Conservation (phyloP, 2,329 filamentous ascomycete genomes). For the Hypoxylon sp. region DNA sequence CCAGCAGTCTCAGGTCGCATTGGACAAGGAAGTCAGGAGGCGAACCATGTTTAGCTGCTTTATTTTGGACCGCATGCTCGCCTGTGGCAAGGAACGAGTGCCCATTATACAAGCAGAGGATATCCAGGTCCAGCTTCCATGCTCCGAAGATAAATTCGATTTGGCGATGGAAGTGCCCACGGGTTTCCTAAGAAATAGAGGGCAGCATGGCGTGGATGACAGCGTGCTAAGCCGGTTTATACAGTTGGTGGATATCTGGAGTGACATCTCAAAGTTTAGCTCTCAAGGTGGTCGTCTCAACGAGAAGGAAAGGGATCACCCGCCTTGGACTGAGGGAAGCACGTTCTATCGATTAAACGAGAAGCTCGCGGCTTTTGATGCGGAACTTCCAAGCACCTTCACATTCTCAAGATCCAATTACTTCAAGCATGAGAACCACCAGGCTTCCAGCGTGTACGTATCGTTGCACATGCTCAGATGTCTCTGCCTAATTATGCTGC, state of each 20-base stretch:
- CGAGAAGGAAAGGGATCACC: slow-evolving; percentile 54
- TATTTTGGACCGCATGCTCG: slow-evolving; percentile 77
- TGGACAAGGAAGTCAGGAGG: slow-evolving; percentile 72
- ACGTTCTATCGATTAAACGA: slow-evolving; percentile 66
- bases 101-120: slow-evolving; percentile 70
- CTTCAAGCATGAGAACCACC: slow-evolving; percentile 73
- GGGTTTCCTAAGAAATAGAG: slow-evolving; percentile 57
- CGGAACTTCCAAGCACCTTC: slow-evolving; percentile 66
- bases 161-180: slow-evolving; percentile 69
- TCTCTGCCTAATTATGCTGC: slow-evolving; percentile 75
- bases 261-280: slow-evolving; percentile 69
- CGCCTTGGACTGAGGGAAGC: slow-evolving; percentile 71
- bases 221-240: slow-evolving; percentile 66
- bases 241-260: slow-evolving; percentile 70
- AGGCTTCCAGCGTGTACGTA: slow-evolving; percentile 73
- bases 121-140: slow-evolving; percentile 74
- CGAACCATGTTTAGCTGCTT: slow-evolving; percentile 82
- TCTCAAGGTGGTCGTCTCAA: slow-evolving; percentile 64
- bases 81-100: slow-evolving; percentile 71
- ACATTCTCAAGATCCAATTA: slow-evolving; percentile 72
- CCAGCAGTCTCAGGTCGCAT: slow-evolving; percentile 55
- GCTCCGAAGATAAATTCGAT: slow-evolving; percentile 74
- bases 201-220: slow-evolving; percentile 54
- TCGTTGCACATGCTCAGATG: slow-evolving; percentile 75
- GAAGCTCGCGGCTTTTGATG: slow-evolving; percentile 66